Conservation (phyloP, 2,329 filamentous ascomycete species). For the Plectosphaerella sp. region DNA sequence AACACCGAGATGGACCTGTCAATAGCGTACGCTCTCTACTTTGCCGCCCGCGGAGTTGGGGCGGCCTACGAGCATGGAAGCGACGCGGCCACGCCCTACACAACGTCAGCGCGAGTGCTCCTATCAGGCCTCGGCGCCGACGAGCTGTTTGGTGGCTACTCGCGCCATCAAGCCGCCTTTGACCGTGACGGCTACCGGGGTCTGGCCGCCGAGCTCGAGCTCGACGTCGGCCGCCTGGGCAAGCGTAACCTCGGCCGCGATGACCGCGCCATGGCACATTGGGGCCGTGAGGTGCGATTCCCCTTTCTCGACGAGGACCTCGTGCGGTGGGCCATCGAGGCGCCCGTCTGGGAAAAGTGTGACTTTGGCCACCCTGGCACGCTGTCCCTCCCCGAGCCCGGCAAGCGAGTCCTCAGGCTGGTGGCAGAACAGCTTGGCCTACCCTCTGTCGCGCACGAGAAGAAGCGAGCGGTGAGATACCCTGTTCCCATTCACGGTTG, state of each 20-base stretch:
- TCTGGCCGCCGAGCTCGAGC: conserved; percentile 74
- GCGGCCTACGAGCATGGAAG: conserved; percentile 27
- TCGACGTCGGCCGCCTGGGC: conserved; percentile 81
- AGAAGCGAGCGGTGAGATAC: conserved; percentile 76
- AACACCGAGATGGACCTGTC: conserved; percentile 99
- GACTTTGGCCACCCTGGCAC: conserved; percentile 52
- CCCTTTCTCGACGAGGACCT: conserved; percentile 87
- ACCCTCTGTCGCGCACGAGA: conserved; percentile 69
- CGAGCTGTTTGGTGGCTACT: conserved; percentile 92
- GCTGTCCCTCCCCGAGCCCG: conserved; percentile 57
- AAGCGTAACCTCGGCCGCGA: conserved; percentile 94
- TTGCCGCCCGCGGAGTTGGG: conserved; percentile 75
- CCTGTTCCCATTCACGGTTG: background rate
- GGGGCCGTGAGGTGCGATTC: conserved; percentile 84
- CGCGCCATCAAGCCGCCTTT: conserved; percentile 76
- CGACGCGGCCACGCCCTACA: conserved; percentile 41
- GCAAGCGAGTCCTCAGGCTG: conserved; percentile 76
- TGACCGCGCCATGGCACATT: conserved; percentile 85
- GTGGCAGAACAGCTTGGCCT: conserved; percentile 73
- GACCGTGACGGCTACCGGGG: conserved; percentile 62
- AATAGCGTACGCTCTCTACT: conserved; percentile 90
- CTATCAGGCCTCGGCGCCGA: conserved; percentile 93
- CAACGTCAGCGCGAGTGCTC: conserved; percentile 73
- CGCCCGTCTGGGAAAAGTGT: conserved; percentile 80
- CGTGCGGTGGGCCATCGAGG: conserved; percentile 71